Base-by-base conservation (phyloP, 148 eudicot genomes). In the Chenopodium berlandieri region DNA sequence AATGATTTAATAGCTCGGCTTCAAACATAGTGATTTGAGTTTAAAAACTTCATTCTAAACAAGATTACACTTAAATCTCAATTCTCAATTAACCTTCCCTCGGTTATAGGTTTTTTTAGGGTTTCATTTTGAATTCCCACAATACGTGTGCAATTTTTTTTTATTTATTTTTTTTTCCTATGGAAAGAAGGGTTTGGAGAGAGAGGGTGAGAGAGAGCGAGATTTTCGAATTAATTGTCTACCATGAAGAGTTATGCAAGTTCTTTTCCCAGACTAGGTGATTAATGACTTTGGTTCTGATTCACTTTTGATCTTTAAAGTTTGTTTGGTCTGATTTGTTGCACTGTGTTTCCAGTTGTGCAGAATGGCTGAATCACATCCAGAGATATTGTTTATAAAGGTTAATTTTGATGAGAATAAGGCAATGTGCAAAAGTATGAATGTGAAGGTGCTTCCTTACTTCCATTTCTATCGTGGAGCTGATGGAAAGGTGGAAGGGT, bases 391-490 rank as follows among this genome's bases (percentile, higher is more conserved):
- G 82, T 94, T 97, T 87, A 72, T 97, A 86, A 97, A 97, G 92
- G 98, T 97, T 58, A 92, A 97, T 82, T 97, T 94, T 79, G 99
- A 97, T 69, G 99, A 91, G 84, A 97, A 94, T 75, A 97, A 97
- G 86, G 88, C 97, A 27, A 97, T 97, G 99, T 94, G 97, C 91
- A 97, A 97, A 87, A 91, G 77, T 83, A 87, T 97, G 91, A 94
- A 97, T 75, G 99, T 97, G 50, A 97, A 93, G 87, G 99, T 97
- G 73, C 99, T 97, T 78, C 99, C 99, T 25, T 92, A 86, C 85
- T 97, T 97, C 86, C 98, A 97, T 81, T 94, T 97, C 82, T 97
- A 94, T 77, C 99, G 93, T 48, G 99, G 99, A 76, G 94, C 94
- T 52, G 98, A 92, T 73, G 97, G 98, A 72, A 93, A 88, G 86